These are phyloP conservation scores for Russula compacta DNA, from an alignment of 768 basidiomycete species.

Conservation along the genomic window DNA sequence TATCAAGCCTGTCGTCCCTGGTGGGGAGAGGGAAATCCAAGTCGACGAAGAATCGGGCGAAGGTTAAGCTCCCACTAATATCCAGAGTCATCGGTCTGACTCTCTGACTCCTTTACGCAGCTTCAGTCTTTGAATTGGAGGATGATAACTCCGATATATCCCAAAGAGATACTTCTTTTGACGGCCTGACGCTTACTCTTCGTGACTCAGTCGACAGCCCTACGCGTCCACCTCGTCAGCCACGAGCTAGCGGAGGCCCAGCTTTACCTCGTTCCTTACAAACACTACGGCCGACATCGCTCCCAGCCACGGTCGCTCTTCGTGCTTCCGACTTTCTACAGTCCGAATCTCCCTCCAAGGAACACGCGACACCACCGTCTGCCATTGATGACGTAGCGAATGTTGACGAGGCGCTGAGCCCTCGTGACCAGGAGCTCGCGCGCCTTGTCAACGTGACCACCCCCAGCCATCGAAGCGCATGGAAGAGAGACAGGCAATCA, in stretches of 20 bases:
- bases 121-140: conserved; percentile 65
- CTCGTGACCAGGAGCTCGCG: conserved; percentile 45
- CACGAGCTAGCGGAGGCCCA: conserved; percentile 26
- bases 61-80: conserved; percentile 18
- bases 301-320: conserved; percentile 57
- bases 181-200: conserved; percentile 30
- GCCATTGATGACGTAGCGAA: conserved; percentile 10
- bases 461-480: conserved; percentile 64
- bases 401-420: conserved; percentile 22
- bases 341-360: conserved; percentile 10
- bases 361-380: background rate
- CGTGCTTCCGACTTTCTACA: conserved; percentile 26
- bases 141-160: conserved; percentile 35
- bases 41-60: conserved; percentile 29
- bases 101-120: conserved; percentile 28
- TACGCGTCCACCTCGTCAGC: conserved; percentile 21
- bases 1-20: conserved; percentile 45
- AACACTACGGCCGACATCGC: conserved; percentile 53
- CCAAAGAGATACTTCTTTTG: conserved; percentile 25
- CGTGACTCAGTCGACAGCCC: conserved; percentile 25
- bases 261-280: conserved; percentile 50
- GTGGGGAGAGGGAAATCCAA: conserved; percentile 24
- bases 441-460: conserved; percentile 59
- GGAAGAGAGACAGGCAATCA: conserved; percentile 53
- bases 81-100: background rate